phyloP scores from a whole-genome alignment of 331 rosid species.

The Rhamnella rubrinervis region DNA sequence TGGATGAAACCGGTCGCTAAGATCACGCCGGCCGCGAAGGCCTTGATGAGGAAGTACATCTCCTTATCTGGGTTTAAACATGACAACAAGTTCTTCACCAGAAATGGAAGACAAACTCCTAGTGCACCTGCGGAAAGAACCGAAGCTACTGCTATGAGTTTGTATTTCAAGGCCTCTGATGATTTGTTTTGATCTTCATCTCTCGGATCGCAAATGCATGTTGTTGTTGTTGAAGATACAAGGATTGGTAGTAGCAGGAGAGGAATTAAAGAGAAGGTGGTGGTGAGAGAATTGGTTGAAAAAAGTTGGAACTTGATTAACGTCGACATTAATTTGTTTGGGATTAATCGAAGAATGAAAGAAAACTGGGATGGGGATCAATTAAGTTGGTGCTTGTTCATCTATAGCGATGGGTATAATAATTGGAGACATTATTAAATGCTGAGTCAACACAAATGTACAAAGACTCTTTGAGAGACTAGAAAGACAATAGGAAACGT shows the following conservation, averaged over 20 bases:
- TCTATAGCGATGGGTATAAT: too few species aligned
- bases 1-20: constrained; percentile 68
- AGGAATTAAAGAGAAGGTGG: neutral
- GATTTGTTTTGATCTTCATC: neutral
- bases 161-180: neutral
- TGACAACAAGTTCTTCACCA: neutral
- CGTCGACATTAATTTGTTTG: too few species aligned
- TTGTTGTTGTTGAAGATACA: neutral
- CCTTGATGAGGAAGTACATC: constrained; percentile 51
- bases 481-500: too few species aligned
- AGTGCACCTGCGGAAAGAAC: constrained; percentile 10
- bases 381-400: too few species aligned
- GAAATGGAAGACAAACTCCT: constrained; percentile 7
- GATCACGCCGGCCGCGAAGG: constrained; percentile 80
- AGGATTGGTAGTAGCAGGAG: neutral
- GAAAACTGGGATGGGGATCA: too few species aligned
- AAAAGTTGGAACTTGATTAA: neutral
- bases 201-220: neutral
- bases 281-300: neutral
- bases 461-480: too few species aligned
- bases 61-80: constrained; percentile 7
- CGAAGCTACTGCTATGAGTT: constrained; percentile 10
- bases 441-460: too few species aligned
- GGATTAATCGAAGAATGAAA: too few species aligned
- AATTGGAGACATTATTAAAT: too few species aligned